Evolutionary conservation across 208 protist genomes (phyloP).

Genomic region (Acanthamoeba lenticulata): DNA sequence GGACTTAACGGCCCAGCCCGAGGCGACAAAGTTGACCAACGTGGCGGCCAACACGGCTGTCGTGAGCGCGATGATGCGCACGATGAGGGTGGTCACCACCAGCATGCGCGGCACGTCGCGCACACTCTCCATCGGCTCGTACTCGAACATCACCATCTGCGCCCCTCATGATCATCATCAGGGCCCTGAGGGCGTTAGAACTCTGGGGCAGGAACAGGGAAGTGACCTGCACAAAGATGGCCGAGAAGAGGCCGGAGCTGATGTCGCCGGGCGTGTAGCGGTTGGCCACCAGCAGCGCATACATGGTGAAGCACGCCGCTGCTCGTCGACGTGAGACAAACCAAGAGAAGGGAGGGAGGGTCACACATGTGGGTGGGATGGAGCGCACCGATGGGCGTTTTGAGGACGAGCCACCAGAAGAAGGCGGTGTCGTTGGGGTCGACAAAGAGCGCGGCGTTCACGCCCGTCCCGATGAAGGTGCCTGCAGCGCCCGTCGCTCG

Average conservation of each 20-base stretch:
- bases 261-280: background rate
- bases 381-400: background rate
- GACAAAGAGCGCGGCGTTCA: background rate
- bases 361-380: background rate
- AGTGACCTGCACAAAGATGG: background rate
- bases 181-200: too few species aligned
- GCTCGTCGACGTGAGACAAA: background rate
- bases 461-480: background rate
- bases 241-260: background rate
- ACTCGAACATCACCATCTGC: background rate
- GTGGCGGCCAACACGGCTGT: background rate
- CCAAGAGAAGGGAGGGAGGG: background rate
- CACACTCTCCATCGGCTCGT: background rate
- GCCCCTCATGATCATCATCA: too few species aligned
- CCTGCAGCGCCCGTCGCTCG: background rate
- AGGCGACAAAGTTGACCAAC: background rate
- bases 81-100: background rate
- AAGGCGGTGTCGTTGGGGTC: background rate
- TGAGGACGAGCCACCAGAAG: constrained; percentile 39
- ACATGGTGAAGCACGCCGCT: constrained; percentile 9
- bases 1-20: constrained; percentile 2
- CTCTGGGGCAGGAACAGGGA: background rate
- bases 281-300: background rate
- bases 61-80: background rate
- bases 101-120: background rate